Evolutionary conservation across 352 stramenopile genomes (phyloP).

Genomic region (Globisporangium alternatum): DNA sequence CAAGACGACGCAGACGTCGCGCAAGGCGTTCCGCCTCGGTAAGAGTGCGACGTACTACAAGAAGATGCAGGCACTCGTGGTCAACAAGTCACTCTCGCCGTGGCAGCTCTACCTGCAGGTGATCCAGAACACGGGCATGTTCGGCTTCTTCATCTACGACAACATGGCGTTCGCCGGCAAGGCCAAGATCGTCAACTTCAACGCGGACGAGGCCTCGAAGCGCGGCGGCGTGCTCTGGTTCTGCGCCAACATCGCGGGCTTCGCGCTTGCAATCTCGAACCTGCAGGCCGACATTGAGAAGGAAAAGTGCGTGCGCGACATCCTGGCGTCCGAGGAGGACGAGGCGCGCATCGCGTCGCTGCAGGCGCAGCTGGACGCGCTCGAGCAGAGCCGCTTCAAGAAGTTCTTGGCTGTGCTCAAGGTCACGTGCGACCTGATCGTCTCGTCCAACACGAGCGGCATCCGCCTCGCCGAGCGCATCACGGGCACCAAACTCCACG

Average conservation of each 20-base stretch:
- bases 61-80: constrained; percentile 55
- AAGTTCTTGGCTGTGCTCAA: constrained; percentile 84
- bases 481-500: constrained; percentile 75
- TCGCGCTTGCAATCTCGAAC: constrained; percentile 64
- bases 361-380: constrained; percentile 53
- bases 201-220: constrained; percentile 60
- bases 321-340: constrained; percentile 71
- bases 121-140: constrained; percentile 78
- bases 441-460: constrained; percentile 82
- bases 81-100: constrained; percentile 41
- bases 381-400: constrained; percentile 65
- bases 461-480: constrained; percentile 77
- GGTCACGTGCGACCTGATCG: constrained; percentile 81
- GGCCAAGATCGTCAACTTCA: constrained; percentile 62
- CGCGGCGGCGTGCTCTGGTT: constrained; percentile 83
- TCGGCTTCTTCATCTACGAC: constrained; percentile 86
- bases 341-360: constrained; percentile 43
- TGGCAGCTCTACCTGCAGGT: constrained; percentile 53
- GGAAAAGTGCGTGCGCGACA: constrained; percentile 72
- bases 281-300: constrained; percentile 79
- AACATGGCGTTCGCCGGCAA: constrained; percentile 85
- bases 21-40: constrained; percentile 83
- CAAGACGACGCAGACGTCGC: constrained; percentile 76
- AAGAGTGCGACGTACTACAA: constrained; percentile 83
- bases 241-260: constrained; percentile 77